phyloP scores from a whole-genome alignment of 2,329 filamentous ascomycete genomes.

The Claviceps sp. region DNA sequence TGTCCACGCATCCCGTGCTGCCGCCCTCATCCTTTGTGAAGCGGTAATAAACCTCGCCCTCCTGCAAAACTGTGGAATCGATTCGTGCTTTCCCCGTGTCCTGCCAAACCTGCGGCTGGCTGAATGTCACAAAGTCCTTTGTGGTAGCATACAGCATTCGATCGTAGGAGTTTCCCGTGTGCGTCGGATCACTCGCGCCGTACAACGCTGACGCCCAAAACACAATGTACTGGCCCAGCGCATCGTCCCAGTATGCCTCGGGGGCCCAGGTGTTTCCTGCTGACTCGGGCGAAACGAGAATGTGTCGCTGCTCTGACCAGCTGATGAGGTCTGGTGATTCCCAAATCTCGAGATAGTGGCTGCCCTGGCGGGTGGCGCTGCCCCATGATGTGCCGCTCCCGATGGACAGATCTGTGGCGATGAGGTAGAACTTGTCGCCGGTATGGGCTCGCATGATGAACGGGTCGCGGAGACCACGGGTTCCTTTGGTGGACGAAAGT shows the following conservation, averaged over 20 bases:
- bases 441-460: constrained; percentile 1
- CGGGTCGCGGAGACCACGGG: not conserved
- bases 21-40: constrained; percentile 1
- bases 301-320: not conserved
- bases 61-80: not conserved
- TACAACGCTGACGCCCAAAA: constrained; percentile 1
- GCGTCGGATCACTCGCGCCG: not conserved
- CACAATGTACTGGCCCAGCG: not conserved
- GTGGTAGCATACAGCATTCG: constrained; percentile 1
- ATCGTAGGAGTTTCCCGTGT: not conserved
- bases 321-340: not conserved
- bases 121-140: not conserved
- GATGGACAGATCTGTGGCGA: constrained; percentile 1
- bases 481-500: not conserved
- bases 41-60: not conserved
- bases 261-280: constrained; percentile 1
- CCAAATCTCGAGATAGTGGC: constrained; percentile 1
- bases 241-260: not conserved
- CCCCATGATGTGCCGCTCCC: constrained; percentile 2
- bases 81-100: not conserved
- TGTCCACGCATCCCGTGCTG: not conserved
- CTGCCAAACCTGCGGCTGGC: not conserved
- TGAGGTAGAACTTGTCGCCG: constrained; percentile 2
- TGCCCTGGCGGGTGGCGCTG: not conserved
- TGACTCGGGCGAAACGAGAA: not conserved